A percentile compares a stretch with the other conserved stretches of the same genome.
Evolutionary conservation across 768 basidiomycete species (phyloP).

Genomic region (Clitopilus hobsonii): DNA sequence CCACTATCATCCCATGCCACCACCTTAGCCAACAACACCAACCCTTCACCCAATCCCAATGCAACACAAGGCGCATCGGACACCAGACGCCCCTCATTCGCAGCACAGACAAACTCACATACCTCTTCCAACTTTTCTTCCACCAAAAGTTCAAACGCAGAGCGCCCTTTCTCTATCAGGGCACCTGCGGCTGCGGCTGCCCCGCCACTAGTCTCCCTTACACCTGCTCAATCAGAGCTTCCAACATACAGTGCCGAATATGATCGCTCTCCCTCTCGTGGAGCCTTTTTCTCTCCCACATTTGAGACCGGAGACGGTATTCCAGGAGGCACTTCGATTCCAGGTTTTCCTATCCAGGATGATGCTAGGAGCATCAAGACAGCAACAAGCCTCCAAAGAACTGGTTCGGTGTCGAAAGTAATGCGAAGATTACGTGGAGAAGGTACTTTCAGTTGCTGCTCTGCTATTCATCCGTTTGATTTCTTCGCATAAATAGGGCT

Average conservation of each 20-base stretch:
- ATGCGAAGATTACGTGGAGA: constrained; percentile 89
- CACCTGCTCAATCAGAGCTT: constrained; percentile 78
- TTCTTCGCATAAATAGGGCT: constrained; percentile 47
- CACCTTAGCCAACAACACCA: constrained; percentile 27
- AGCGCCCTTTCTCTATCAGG: constrained; percentile 56
- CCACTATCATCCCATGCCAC: constrained; percentile 54
- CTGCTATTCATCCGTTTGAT: not conserved
- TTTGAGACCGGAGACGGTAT: constrained; percentile 53
- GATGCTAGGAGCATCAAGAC: constrained; percentile 87
- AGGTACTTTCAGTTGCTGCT: constrained; percentile 39
- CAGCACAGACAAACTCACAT: constrained; percentile 27
- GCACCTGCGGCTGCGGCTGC: constrained; percentile 56
- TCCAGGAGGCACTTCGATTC: constrained; percentile 71
- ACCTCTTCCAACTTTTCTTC: constrained; percentile 41
- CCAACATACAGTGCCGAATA: constrained; percentile 65
- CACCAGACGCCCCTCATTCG: constrained; percentile 56
- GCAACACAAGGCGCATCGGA: constrained; percentile 29
- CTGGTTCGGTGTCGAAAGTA: constrained; percentile 85
- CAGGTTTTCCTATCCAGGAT: constrained; percentile 89
- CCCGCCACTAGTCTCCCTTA: constrained; percentile 80
- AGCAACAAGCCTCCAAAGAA: constrained; percentile 61
- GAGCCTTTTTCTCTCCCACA: constrained; percentile 43
- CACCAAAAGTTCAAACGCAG: constrained; percentile 39
- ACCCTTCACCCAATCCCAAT: constrained; percentile 22
- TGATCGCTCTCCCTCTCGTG: constrained; percentile 56